A percentile compares a stretch with the other conserved stretches of the same genome.
phyloP scores from a whole-genome alignment of 192 early-diverging fungal species.

The Coemansia sp. region DNA sequence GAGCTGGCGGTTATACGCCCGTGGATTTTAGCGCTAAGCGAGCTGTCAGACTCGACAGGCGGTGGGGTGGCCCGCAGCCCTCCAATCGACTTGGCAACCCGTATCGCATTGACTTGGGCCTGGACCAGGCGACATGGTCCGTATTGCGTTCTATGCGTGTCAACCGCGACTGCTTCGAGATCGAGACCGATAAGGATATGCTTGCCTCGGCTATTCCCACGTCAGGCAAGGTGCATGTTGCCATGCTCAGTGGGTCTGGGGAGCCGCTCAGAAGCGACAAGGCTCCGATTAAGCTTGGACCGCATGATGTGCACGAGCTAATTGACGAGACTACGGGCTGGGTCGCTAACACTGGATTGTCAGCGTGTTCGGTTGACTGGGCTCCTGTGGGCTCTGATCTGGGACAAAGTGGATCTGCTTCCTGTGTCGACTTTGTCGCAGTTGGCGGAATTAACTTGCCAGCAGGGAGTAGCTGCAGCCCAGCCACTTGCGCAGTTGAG shows the following conservation, averaged over 20 bases:
- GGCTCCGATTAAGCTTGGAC: constrained; percentile 1
- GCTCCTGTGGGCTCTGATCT: constrained; percentile 17
- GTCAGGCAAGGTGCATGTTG: background rate
- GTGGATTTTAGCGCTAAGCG: background rate
- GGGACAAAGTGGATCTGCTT: background rate
- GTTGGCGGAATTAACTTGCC: constrained; percentile 27
- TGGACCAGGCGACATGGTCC: constrained; percentile 28
- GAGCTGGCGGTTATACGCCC: background rate
- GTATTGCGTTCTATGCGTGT: constrained; percentile 17
- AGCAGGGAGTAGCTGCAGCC: background rate
- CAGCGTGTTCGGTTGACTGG: constrained; percentile 40
- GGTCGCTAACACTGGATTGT: constrained; percentile 26
- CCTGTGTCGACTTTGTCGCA: constrained; percentile 25
- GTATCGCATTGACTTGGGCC: constrained; percentile 32
- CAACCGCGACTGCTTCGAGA: background rate
- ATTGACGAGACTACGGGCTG: constrained; percentile 14
- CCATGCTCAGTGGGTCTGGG: constrained; percentile 4
- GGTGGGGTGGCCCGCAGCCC: constrained; percentile 21
- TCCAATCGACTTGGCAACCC: constrained; percentile 12
- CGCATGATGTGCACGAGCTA: constrained; percentile 6
- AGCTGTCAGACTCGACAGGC: background rate
- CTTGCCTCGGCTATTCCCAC: background rate
- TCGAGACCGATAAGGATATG: constrained; percentile 10
- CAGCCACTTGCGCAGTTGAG: background rate
- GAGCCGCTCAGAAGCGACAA: background rate